Base-by-base conservation (phyloP, 768 basidiomycete species). In the Hemileccinum impolitum region DNA sequence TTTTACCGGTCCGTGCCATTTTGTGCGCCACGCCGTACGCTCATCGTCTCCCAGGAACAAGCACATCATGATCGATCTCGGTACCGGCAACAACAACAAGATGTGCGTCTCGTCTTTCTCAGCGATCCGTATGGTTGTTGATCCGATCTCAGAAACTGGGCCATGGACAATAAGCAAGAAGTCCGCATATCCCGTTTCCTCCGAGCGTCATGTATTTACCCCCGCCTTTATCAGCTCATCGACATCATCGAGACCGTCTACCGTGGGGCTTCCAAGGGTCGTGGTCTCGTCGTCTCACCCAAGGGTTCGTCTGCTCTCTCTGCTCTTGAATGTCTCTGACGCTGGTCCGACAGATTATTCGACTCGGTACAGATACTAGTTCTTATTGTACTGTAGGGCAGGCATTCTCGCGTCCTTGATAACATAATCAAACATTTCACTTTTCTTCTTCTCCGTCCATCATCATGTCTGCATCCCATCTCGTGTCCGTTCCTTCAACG, bases 51-150 rank as follows among this genome's bases (percentile, higher is more conserved):
- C 11, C 13, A 95, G 94, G 37, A 95, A 95, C 70, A 96, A 98
- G 66, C 96, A 98, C 66, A 98, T 98, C 72, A 98, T 98, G 95
- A 97, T 99, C 63, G 96, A 97, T 81, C 72, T 98, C 56, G 94
- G 94, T n/a, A 98, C 94, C 43, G 94, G 94, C 76, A 96, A 98
- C 71, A 97, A 97, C 72, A 97, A 97, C 72, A 97, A 98, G 75
- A 96, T 96, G 94, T 94, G 50, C 56, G 91, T 75, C 7, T 30
- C 4, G 15, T 11, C 17, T 4, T 3, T 37, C 7, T 3, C 9
- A 2, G 2, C 38, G 3, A 18, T 34, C 35, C 9, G 19, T 12
- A 19, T 21, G 2, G 2, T 19, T 15, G 9, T 17, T 25, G 1
- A 18, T 30, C 34, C 8, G 18, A 37, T 23, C n/a, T 39, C 58